Evolutionary conservation across 805 yeast genomes (phyloP).

Genomic region (Yarrowia alimentaria): DNA sequence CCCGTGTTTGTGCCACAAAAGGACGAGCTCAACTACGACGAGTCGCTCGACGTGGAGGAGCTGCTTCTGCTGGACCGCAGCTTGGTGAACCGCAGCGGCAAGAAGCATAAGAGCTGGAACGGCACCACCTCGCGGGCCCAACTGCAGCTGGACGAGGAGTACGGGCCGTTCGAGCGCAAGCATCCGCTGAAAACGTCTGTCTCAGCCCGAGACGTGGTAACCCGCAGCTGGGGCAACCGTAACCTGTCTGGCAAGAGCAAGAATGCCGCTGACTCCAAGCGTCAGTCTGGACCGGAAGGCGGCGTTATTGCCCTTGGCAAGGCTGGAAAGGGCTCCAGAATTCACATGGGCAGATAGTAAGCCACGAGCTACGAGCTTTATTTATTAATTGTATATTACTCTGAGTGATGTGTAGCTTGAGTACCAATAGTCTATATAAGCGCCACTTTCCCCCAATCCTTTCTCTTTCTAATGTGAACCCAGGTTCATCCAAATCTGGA

Average conservation of each 20-base stretch:
- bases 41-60: slow-evolving; percentile 14
- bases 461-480: no score
- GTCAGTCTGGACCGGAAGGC: slow-evolving; percentile 10
- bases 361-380: neutral
- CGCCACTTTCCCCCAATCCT: no score
- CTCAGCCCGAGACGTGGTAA: slow-evolving; percentile 4
- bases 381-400: slow-evolving; percentile 20
- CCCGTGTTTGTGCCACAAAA: slow-evolving; percentile 19
- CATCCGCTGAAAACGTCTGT: neutral
- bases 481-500: no score
- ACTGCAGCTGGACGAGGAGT: slow-evolving; percentile 10
- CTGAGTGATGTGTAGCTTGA: no score
- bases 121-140: slow-evolving; percentile 7
- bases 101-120: slow-evolving; percentile 6
- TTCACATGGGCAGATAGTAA: neutral
- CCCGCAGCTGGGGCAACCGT: slow-evolving; percentile 24
- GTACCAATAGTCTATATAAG: no score
- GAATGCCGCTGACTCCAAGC: neutral
- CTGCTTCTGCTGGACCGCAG: slow-evolving; percentile 22
- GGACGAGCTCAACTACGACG: slow-evolving; percentile 24
- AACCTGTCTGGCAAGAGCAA: slow-evolving; percentile 17
- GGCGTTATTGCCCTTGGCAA: slow-evolving; percentile 4
- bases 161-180: slow-evolving; percentile 3
- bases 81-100: slow-evolving; percentile 3
- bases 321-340: slow-evolving; percentile 19